A percentile compares a stretch with the other conserved stretches of the same genome.
These are phyloP conservation scores for Arachnopeziza araneosa DNA, from an alignment of 2,329 filamentous ascomycete species.

Conservation along the genomic window DNA sequence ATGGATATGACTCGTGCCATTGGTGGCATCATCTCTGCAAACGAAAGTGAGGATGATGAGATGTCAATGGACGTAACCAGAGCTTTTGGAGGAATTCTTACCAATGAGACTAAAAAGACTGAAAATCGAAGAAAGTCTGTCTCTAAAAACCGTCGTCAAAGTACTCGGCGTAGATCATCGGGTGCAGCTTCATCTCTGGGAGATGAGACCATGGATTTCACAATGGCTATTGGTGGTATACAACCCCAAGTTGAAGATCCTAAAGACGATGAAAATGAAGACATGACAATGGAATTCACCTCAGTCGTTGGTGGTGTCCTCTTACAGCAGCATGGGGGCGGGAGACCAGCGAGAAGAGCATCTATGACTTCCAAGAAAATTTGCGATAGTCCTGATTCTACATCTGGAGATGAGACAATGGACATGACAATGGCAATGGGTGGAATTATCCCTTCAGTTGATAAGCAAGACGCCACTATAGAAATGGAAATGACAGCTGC, in stretches of 20 bases:
- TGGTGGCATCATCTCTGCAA: conserved; percentile 42
- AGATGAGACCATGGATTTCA: conserved; percentile 49
- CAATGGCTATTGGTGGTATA: conserved; percentile 50
- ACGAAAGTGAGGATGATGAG: conserved; percentile 36
- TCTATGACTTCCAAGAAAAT: conserved; percentile 14
- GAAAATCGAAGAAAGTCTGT: conserved; percentile 29
- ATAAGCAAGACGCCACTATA: conserved; percentile 38
- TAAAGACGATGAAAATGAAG: conserved; percentile 48
- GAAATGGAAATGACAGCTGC: conserved; percentile 61
- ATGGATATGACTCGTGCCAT: conserved; percentile 52
- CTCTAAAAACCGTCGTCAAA: conserved; percentile 28
- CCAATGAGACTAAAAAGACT: conserved; percentile 15
- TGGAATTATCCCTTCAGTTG: conserved; percentile 33
- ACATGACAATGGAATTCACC: conserved; percentile 77
- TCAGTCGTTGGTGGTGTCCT: conserved; percentile 56
- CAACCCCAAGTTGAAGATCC: conserved; percentile 30
- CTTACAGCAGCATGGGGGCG: conserved; percentile 32
- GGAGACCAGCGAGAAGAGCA: conserved; percentile 5
- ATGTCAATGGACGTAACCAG: conserved; percentile 94
- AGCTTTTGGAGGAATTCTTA: conserved; percentile 72
- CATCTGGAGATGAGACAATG: conserved; percentile 31
- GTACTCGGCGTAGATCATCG: conserved; percentile 34
- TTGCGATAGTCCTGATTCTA: conserved; percentile 34
- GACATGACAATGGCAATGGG: conserved; percentile 51
- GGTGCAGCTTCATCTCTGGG: conserved; percentile 24